Evolutionary conservation across 768 basidiomycete species (phyloP), one percentile per base, ranked within the genome.

Genomic region (Mycena rosella): DNA sequence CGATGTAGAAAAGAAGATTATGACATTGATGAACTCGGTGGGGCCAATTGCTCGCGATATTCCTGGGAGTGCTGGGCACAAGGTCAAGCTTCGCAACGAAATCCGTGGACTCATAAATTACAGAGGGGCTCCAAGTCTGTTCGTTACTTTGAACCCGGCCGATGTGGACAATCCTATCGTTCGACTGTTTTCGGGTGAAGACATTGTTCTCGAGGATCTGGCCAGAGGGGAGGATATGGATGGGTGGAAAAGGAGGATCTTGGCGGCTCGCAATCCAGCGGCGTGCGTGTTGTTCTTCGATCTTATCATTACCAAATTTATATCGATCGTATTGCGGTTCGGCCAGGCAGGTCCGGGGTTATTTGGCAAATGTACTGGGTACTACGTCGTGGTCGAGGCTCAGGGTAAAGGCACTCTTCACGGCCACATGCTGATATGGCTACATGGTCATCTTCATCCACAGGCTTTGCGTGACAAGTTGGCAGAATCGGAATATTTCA

Each of bases 401-500:
- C 79, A 78, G 48, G 73, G 74, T 5, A 56, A 71, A 29, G 76
- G 75, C 0, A 71, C 71, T 9, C 59, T 79, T 3, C 78, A 80
- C 60, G 71, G 70, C 22, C 78, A 80, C 60, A 68, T 75, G 54
- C 34, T 79, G 1, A 58, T 80, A 3, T 80, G 79, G 79, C 34
- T 80, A 0, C 22, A 67, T 24, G 77, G 75, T 0, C 66, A 71
- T 34, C 68, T 72, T 9, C 71, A 71, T 4, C 76, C 79, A 0
- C 60, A 60, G 20, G 11, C 32, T 2, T 42, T 60, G 49, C 22
- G 60, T 11, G 60, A 60, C 30, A 27, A 13, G 14, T 9, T 60
- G 5, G 14, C 32, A 1, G 34, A 49, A 1, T 49, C 47, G 1
- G 36, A n/a, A 2, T 26, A 2, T 17, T 60, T 49, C 48, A 27